phyloP scores from a whole-genome alignment of 371 early-diverging fungal genomes.

The Mucor indicus region DNA sequence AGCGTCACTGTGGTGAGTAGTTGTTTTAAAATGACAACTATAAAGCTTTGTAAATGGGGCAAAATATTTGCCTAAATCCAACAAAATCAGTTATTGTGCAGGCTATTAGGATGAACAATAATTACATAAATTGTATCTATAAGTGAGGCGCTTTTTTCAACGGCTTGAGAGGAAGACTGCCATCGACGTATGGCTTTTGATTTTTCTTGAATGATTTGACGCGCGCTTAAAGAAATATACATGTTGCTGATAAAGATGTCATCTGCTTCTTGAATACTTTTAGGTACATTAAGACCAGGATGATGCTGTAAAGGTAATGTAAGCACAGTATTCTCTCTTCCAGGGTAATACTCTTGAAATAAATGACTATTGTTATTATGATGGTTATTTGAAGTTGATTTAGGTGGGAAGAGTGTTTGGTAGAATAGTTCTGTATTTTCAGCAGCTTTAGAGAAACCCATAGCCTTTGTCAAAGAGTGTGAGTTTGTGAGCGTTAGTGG shows the following conservation, averaged over 20 bases:
- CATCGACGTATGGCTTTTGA: constrained; percentile 44
- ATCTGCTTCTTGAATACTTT: constrained; percentile 60
- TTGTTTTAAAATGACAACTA: background rate
- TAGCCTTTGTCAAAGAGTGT: constrained; percentile 11
- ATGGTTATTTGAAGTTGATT: background rate
- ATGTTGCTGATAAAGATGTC: constrained; percentile 54
- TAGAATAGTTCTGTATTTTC: constrained; percentile 1
- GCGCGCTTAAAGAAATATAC: constrained; percentile 55
- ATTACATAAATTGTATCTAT: too few relatives aligned
- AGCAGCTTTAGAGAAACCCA: background rate
- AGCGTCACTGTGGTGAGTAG: background rate
- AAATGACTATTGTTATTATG: background rate
- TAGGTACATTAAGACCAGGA: constrained; percentile 37
- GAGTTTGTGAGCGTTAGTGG: background rate
- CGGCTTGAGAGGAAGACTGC: too few relatives aligned
- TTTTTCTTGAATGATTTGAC: constrained; percentile 56
- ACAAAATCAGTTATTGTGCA: too few relatives aligned
- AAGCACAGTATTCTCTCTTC: background rate
- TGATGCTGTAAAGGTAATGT: constrained; percentile 1
- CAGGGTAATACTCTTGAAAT: background rate
- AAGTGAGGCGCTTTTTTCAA: background rate
- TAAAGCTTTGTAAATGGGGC: background rate
- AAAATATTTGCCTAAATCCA: too few relatives aligned
- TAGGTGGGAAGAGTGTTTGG: constrained; percentile 8
- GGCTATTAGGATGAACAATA: too few relatives aligned